Base-by-base conservation (phyloP, 2,329 filamentous ascomycete species). In the Pseudonectria buxi region DNA sequence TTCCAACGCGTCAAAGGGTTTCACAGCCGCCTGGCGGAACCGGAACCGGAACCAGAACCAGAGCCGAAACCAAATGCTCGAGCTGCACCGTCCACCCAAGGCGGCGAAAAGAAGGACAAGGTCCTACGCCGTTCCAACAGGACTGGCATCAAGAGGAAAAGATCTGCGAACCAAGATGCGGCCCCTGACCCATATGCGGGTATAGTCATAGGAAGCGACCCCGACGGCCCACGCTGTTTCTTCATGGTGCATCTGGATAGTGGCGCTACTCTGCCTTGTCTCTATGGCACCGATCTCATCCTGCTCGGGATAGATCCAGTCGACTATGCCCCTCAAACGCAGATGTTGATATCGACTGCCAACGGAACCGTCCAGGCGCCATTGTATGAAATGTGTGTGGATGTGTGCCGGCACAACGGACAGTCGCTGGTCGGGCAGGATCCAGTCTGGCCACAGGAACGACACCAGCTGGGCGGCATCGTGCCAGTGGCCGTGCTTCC, bases 201-300 rank as follows among this genome's bases (percentile, higher is more conserved):
- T 22, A 22, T 6, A 33, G 35, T 35, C 11, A 44, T 12, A 4
- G 10, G 41, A 12, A 46, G 51, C 16, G 50, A 49, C 14, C 25
- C 30, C 3, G 14, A 33, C 13, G 36, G 28, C 11, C 38, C 46
- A 26, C 32, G 47, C 35, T 41, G 43, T 28, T 51, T 51, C 29
- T 53, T 53, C 32, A 30, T 45, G 24, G 47, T 53, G 50, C 49
- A 53, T 11, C 44, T 53, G 13, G 50, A 53, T 30, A 50, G 46
- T 11, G 50, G 50, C 10, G 50, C 50, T 12, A 49, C 42, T 25
- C 24, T 45, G 15, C 48, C 50, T 6, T 43, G 44, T 26, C 33
- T 53, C 9, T 43, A 50, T 18, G 36, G 35, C 11, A 37, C 26
- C 7, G 50, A 53, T 35, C 24, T 53, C 16, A 25, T 38, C 9